Evolutionary conservation across 1,139 yeast species (phyloP).

Genomic region (Saccharomyces hybrid): DNA sequence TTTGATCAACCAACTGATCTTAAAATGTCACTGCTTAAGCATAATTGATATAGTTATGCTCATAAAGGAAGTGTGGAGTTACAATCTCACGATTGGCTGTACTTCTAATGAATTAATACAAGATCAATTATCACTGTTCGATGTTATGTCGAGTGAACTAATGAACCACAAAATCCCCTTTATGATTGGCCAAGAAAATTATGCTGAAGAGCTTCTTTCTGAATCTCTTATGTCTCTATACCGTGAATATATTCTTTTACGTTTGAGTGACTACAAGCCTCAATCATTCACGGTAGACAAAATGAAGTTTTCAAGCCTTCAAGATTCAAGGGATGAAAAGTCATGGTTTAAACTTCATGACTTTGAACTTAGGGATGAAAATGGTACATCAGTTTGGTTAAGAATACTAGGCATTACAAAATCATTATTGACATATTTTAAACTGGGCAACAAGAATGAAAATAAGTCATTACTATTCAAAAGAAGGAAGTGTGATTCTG

Average conservation of each 20-base stretch:
- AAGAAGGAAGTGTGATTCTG: conserved; percentile 5
- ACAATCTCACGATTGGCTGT: conserved; percentile 13
- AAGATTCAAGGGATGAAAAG: neutral
- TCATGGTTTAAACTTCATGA: conserved; percentile 17
- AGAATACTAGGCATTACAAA: conserved; percentile 13
- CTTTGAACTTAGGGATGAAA: conserved; percentile 11
- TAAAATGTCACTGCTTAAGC: conserved; percentile 17
- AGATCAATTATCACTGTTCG: conserved; percentile 19
- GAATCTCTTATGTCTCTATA: conserved; percentile 2
- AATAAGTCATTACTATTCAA: conserved; percentile 14
- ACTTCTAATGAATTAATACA: conserved; percentile 15
- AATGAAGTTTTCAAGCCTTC: conserved; percentile 6
- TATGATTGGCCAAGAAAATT: conserved; percentile 14
- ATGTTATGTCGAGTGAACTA: conserved; percentile 21
- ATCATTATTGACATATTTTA: conserved; percentile 15
- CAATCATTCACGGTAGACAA: conserved; percentile 6
- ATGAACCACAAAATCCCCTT: conserved; percentile 14
- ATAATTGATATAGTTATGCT: conserved; percentile 12
- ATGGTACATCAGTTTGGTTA: conserved; percentile 15
- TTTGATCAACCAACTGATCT: conserved; percentile 17
- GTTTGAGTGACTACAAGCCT: conserved; percentile 15
- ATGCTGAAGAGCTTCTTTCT: neutral
- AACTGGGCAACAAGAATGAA: neutral
- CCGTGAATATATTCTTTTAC: conserved; percentile 16
- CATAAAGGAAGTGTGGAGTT: conserved; percentile 16